Base-by-base conservation (phyloP, 192 early-diverging fungal genomes). In the Podila minutissima region DNA sequence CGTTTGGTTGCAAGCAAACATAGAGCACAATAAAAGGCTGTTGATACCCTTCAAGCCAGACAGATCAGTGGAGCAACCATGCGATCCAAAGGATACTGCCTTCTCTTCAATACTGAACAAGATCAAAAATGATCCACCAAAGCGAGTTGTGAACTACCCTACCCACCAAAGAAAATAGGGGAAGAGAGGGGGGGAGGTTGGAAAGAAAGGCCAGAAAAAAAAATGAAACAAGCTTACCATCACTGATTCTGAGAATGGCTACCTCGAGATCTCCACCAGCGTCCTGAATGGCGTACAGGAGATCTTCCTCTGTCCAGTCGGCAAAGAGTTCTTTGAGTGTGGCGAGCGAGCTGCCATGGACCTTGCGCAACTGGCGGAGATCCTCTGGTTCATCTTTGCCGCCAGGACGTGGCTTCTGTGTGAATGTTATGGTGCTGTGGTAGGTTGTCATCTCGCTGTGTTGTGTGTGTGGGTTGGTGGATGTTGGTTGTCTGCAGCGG, bases 251-350 rank as follows among this genome's bases (percentile, higher is more conserved):
- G 61, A 70, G 85, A 85, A 93, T 91, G 59, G 95, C 92, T 28
- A 88, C 69, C 37, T 97, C 93, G 49, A 97, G 78, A 75, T 99
- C 95, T 28, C 96, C 96, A 55, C 89, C 73, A 58, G 92, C 92
- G 72, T 99, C 97, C 78, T 95, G 91, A 67, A 98, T 84, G 28
- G 90, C 90, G 50, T 88, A 93, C 53, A 96, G 76, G 67, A 99
- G 87, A 84, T 99, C 97, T 72, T 90, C 91, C 72, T 97, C 94
- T 72, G 92, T 86, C 96, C 96, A 99, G 59, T 91, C 91, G 41
- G 91, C 84, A 76, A 93, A 94, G 64, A 95, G 74, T 77, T 93
- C 93, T 60, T 86, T 83, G 60, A 95, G 76, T 59, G 86, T 87
- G 33, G 87, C 78, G 67, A 95, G 85, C 62, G 86, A 83, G 66